Conservation (phyloP, 2,329 filamentous ascomycete species). For the Xylaria hypoxylon region DNA sequence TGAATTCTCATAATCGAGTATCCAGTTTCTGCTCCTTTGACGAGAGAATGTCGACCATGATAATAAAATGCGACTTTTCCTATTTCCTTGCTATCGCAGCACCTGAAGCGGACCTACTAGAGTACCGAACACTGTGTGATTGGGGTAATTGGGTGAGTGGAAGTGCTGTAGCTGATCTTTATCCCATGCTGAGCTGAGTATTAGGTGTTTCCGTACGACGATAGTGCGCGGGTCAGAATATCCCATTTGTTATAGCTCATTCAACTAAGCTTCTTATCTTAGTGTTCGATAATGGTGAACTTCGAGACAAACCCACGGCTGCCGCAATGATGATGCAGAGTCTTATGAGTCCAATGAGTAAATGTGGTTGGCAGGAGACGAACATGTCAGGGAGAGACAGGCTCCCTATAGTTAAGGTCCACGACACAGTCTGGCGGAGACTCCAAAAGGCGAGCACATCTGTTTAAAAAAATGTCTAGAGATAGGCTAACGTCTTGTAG, state of each 20-base stretch:
- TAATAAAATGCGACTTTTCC: slow-evolving; percentile 32
- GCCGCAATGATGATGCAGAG: slow-evolving; percentile 17
- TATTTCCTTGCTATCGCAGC: slow-evolving; percentile 36
- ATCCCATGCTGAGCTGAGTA: background rate
- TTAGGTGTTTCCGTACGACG: slow-evolving; percentile 33
- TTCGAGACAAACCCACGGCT: slow-evolving; percentile 26
- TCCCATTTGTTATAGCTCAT: background rate
- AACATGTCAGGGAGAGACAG: background rate
- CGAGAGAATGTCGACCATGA: slow-evolving; percentile 15
- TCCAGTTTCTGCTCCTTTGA: slow-evolving; percentile 33
- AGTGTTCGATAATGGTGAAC: slow-evolving; percentile 35
- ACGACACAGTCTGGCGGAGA: slow-evolving; percentile 34
- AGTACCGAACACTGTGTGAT: slow-evolving; percentile 33
- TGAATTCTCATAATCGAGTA: background rate
- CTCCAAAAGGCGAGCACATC: slow-evolving; percentile 6
- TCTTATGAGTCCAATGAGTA: slow-evolving; percentile 27
- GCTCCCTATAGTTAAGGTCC: slow-evolving; percentile 20
- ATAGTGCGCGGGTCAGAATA: slow-evolving; percentile 12
- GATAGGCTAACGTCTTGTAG: slow-evolving; percentile 13
- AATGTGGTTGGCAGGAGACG: background rate
- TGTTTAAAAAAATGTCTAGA: too few species aligned
- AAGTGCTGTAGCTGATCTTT: background rate
- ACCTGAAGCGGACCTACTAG: slow-evolving; percentile 15
- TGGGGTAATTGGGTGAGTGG: slow-evolving; percentile 32
- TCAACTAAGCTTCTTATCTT: background rate